phyloP scores from a whole-genome alignment of 768 basidiomycete genomes.

The Amanita pseudoporphyria region DNA sequence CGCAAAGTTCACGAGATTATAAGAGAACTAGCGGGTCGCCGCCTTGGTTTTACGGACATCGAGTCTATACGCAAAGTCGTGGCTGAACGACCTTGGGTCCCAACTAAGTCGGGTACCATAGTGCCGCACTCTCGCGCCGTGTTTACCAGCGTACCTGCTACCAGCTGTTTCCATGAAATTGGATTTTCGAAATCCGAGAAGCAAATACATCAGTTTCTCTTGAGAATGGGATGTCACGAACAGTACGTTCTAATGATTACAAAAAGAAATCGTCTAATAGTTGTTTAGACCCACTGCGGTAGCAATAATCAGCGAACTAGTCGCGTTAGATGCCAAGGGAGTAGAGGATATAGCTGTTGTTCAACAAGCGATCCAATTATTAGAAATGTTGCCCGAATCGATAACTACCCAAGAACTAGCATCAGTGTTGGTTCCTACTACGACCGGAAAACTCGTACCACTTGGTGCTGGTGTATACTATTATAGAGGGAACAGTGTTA shows the following conservation, averaged over 20 bases:
- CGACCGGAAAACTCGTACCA: conserved; percentile 16
- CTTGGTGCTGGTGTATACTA: conserved; percentile 26
- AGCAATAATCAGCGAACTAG: conserved; percentile 20
- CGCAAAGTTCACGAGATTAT: conserved; percentile 17
- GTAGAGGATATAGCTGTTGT: conserved; percentile 10
- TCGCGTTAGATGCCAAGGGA: conserved; percentile 10
- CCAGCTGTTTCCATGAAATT: conserved; percentile 19
- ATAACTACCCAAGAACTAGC: conserved; percentile 16
- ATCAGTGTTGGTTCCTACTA: conserved; percentile 27
- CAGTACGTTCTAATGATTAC: conserved; percentile 15
- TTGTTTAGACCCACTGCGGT: conserved; percentile 20
- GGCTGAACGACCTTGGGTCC: conserved; percentile 23
- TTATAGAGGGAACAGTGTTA: conserved; percentile 26
- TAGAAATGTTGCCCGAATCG: conserved; percentile 19
- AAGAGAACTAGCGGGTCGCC: conserved; percentile 20
- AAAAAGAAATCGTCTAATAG: background rate
- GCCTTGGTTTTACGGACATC: conserved; percentile 13
- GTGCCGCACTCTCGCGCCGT: conserved; percentile 1
- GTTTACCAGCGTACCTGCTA: background rate
- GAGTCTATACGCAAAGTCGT: conserved; percentile 12
- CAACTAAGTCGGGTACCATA: conserved; percentile 9
- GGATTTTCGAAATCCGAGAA: conserved; percentile 12
- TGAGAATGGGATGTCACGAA: conserved; percentile 28
- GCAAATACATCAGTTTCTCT: conserved; percentile 16
- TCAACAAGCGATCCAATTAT: conserved; percentile 18